Conservation (phyloP, 495 filamentous ascomycete species). For the Ascodesmis nigricans region DNA sequence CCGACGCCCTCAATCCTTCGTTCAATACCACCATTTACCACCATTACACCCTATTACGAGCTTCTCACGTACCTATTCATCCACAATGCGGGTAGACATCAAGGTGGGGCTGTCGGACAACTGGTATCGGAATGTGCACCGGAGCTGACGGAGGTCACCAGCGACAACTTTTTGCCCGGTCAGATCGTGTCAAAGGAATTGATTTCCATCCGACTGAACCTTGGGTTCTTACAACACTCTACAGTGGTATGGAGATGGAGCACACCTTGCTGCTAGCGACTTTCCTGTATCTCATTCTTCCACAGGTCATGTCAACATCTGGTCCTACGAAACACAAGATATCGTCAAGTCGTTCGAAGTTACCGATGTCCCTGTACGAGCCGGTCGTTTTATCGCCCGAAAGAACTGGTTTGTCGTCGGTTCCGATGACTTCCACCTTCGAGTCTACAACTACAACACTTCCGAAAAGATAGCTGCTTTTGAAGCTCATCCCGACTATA, state of each 20-base stretch:
- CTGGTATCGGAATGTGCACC: conserved; percentile 19
- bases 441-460: conserved; percentile 97
- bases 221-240: conserved; percentile 92
- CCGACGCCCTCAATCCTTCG: too few relatives aligned
- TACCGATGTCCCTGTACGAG: conserved; percentile 93
- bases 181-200: conserved; percentile 88
- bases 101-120: conserved; percentile 4
- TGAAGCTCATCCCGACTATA: conserved; percentile 97
- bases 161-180: conserved; percentile 64
- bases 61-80: too few relatives aligned
- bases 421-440: conserved; percentile 92
- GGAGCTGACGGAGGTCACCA: conserved; percentile 24
- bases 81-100: conserved; percentile 14
- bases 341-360: conserved; percentile 99
- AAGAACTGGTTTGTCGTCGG: conserved; percentile 99
- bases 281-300: too few relatives aligned
- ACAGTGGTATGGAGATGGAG: conserved; percentile 60
- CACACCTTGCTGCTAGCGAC: conserved; percentile 7
- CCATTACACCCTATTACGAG: too few relatives aligned
- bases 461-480: conserved; percentile 97
- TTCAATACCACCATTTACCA: too few relatives aligned
- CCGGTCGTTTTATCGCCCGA: conserved; percentile 84
- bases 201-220: conserved; percentile 93
- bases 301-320: conserved; percentile 93
- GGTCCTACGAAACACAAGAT: conserved; percentile 93